A percentile compares a stretch with the other conserved stretches of the same genome.
Conservation (phyloP, 169 alveolate genomes). For the Eimeria maxima region DNA sequence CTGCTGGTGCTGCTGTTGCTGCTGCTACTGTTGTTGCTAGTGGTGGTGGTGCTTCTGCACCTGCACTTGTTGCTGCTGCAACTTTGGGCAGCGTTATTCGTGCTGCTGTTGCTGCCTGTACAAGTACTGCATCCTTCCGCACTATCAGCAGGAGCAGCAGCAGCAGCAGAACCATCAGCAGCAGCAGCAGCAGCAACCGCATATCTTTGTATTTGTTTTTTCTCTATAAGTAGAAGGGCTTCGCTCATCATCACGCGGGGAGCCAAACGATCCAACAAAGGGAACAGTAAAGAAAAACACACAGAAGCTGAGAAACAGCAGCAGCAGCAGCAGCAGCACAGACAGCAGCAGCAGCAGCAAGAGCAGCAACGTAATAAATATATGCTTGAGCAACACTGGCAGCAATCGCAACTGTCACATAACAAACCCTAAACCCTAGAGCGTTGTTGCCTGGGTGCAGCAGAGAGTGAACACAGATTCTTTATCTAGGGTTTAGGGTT, state of each 20-base stretch:
- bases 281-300: neutral
- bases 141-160: neutral
- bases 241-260: neutral
- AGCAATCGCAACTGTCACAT: neutral
- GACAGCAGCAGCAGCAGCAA: slow-evolving; percentile 22
- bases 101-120: neutral
- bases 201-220: neutral
- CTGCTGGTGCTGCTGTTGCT: slow-evolving; percentile 19
- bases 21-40: slow-evolving; percentile 18
- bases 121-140: neutral
- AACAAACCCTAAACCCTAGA: neutral
- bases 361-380: neutral
- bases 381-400: neutral
- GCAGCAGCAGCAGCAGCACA: slow-evolving; percentile 39
- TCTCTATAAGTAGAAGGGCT: neutral
- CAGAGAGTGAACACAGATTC: neutral
- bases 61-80: neutral
- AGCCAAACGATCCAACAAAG: neutral
- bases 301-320: slow-evolving; percentile 12
- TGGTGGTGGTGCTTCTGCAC: neutral
- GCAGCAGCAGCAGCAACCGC: neutral
- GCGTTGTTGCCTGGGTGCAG: neutral
- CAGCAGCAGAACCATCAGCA: neutral
- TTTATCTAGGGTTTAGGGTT: neutral
- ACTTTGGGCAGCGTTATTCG: too few relatives aligned